A percentile compares a stretch with the other conserved stretches of the same genome.
These are phyloP conservation scores for Protea cynaroides DNA, from an alignment of 164 flowering plant species.

Conservation along the genomic window DNA sequence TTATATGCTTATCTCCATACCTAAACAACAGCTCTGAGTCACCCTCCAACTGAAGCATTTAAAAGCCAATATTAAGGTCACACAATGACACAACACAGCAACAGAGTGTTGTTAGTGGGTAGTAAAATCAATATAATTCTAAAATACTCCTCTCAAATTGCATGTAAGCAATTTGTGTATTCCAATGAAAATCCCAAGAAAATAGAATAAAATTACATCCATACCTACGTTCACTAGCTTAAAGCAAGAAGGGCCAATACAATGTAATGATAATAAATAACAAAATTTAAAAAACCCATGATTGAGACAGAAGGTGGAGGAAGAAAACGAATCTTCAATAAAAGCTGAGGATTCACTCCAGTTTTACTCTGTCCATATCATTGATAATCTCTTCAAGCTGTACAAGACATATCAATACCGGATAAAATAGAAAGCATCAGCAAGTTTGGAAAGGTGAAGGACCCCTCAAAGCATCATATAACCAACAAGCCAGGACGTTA, in stretches of 20 bases:
- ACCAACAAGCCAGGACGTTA: background rate
- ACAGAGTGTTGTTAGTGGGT: background rate
- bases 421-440: background rate
- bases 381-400: conserved; percentile 82
- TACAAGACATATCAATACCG: conserved; percentile 1
- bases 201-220: background rate
- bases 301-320: background rate
- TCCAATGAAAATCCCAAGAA: background rate
- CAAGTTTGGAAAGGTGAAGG: background rate
- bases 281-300: background rate
- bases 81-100: background rate
- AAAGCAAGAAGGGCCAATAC: background rate
- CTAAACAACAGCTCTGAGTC: no score
- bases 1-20: no score
- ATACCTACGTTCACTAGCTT: background rate
- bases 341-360: conserved; percentile 32
- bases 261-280: background rate
- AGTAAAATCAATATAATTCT: background rate
- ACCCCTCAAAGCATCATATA: background rate
- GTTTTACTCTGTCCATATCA: conserved; percentile 64
- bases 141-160: background rate
- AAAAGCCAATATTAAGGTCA: no score
- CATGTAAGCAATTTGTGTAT: background rate
- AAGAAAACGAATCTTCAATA: background rate
- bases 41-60: no score